Evolutionary conservation across 2,329 filamentous ascomycete genomes (phyloP), one percentile per base, ranked within the genome.

Genomic region (Blastomyces percursus): DNA sequence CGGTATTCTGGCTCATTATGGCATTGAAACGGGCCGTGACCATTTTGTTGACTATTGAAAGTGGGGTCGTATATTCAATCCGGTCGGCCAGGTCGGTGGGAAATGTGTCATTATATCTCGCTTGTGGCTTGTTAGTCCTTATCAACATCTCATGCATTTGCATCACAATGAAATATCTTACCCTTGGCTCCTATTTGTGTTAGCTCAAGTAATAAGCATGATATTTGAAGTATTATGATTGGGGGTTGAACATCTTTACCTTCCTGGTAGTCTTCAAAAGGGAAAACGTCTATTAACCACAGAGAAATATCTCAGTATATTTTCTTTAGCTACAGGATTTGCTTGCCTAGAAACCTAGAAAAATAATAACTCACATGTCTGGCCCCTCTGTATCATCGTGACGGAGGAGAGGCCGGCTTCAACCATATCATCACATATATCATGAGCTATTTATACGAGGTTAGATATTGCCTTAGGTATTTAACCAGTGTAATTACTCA

Each of bases 401-500:
- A 77, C 69, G 16, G 76, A 73, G 38, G 74, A 71, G 59, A 76
- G 65, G 3, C 74, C 74, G 7, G 75, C 75, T 27, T 76, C 72
- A 46, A 74, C 71, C 73, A 79, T 80, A 67, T 81, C 78, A 67
- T 79, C 74, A 2, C 78, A 77, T 30, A 81, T 74, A 66, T 81
- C 79, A 68, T 81, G 78, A 1, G 64, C 69, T 68, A 58, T 24
- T 19, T 48, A 46, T 3, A n/a, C 6, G 27, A 56, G 59, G 19
- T 62, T 24, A 30, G 30, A 30, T 46, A 27, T 51, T 24, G 16
- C 35, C 40, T 46, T 9, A 21, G 24, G 30, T 6, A 14, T 44
- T 42, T 11, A 24, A 63, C 38, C 46, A 7, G 19, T 21, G 8
- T 14, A 50, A 48, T 46, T 3, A 35, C 51, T 19, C 51, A 58